A percentile compares a stretch with the other conserved stretches of the same genome.
These are phyloP conservation scores for Tetramitus jugosus DNA, from an alignment of 208 protist genomes.

Conservation along the genomic window DNA sequence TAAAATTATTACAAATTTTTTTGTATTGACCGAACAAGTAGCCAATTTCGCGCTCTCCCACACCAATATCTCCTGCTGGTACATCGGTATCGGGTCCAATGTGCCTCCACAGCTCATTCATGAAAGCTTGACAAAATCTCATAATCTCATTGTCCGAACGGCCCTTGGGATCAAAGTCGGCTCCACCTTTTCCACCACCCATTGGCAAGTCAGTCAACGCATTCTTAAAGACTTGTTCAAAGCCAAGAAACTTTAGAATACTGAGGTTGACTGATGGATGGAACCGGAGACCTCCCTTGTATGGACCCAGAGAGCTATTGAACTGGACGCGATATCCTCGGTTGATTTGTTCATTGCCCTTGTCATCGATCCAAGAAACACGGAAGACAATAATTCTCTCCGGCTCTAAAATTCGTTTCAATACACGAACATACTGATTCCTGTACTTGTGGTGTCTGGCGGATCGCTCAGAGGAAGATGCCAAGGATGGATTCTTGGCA, in stretches of 20 bases:
- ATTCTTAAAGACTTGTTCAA: constrained; percentile 90
- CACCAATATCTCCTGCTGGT: constrained; percentile 85
- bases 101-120: constrained; percentile 68
- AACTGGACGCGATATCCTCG: constrained; percentile 81
- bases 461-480: no score
- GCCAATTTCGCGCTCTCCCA: constrained; percentile 75
- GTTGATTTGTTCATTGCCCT: constrained; percentile 68
- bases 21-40: constrained; percentile 80
- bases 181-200: constrained; percentile 80
- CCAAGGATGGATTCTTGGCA: no score
- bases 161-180: constrained; percentile 83
- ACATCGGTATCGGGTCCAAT: constrained; percentile 80
- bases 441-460: no score
- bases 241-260: constrained; percentile 86
- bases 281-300: constrained; percentile 80
- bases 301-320: constrained; percentile 78
- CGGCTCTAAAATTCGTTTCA: constrained; percentile 72
- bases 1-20: constrained; percentile 62
- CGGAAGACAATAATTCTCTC: constrained; percentile 75
- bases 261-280: constrained; percentile 70
- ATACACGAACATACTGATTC: constrained; percentile 63
- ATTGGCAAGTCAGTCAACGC: constrained; percentile 77
- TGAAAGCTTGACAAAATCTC: constrained; percentile 82
- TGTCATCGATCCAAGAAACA: constrained; percentile 80
- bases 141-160: constrained; percentile 79